These are phyloP conservation scores for Sporothrix variecibatus DNA, from an alignment of 2,329 filamentous ascomycete species.

Conservation along the genomic window DNA sequence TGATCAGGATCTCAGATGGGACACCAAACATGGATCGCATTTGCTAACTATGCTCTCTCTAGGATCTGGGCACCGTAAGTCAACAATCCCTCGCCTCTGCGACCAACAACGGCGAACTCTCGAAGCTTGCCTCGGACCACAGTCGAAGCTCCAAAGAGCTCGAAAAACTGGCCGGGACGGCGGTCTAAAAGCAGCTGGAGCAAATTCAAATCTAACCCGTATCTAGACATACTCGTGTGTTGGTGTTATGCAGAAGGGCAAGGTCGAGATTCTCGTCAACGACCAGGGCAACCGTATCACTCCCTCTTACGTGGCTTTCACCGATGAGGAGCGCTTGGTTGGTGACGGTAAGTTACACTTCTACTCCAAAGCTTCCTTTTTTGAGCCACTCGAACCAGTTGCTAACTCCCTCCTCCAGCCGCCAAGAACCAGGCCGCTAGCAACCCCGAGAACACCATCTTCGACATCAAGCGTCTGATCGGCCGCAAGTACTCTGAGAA, in stretches of 20 bases:
- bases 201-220: not conserved
- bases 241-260: slow-evolving; percentile 93
- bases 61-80: slow-evolving; percentile 69
- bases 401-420: slow-evolving; percentile 40
- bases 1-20: not conserved
- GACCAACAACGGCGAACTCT: not conserved
- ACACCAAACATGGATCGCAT: not conserved
- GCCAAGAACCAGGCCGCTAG: slow-evolving; percentile 91
- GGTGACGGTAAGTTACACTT: slow-evolving; percentile 64
- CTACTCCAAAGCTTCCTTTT: not conserved
- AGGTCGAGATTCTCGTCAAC: slow-evolving; percentile 94
- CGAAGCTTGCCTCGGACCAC: not conserved
- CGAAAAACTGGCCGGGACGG: not conserved
- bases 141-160: not conserved
- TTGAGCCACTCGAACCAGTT: not conserved
- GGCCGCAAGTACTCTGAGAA: slow-evolving; percentile 81
- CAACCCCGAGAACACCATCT: slow-evolving; percentile 77
- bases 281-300: slow-evolving; percentile 95
- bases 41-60: slow-evolving; percentile 31
- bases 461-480: slow-evolving; percentile 84
- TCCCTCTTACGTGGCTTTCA: slow-evolving; percentile 93
- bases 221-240: slow-evolving; percentile 76
- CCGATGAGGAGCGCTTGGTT: slow-evolving; percentile 93
- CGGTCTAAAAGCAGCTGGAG: not conserved
- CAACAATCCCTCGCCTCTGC: not conserved